phyloP scores from a whole-genome alignment of 192 early-diverging fungal species.

The Mortierella claussenii region DNA sequence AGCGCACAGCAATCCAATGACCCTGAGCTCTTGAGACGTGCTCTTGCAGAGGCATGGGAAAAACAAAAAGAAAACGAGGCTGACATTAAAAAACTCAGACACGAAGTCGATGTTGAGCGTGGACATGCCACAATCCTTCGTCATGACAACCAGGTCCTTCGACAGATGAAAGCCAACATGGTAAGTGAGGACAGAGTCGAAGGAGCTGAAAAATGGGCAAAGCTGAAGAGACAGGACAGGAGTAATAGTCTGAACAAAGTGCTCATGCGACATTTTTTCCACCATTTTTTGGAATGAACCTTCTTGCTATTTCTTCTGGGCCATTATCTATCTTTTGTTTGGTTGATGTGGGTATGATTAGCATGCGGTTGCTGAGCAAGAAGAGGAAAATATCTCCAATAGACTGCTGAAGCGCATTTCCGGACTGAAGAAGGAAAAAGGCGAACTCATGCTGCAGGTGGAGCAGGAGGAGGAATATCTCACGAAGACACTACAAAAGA shows the following conservation, averaged over 20 bases:
- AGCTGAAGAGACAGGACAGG: no score
- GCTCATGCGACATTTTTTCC: no score
- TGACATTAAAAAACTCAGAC: constrained; percentile 68
- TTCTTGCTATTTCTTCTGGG: no score
- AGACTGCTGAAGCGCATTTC: constrained; percentile 77
- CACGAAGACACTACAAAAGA: constrained; percentile 82
- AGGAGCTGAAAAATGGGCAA: no score
- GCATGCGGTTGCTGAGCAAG: constrained; percentile 68
- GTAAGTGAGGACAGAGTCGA: no score
- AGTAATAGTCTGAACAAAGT: no score
- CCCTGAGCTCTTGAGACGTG: constrained; percentile 27
- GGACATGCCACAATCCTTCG: constrained; percentile 70
- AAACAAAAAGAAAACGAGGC: constrained; percentile 54
- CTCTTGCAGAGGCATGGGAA: constrained; percentile 37
- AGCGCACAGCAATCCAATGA: constrained; percentile 17
- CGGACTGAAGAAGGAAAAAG: constrained; percentile 82
- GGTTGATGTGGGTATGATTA: constrained; percentile 28
- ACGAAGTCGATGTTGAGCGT: constrained; percentile 73
- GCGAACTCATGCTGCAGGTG: constrained; percentile 76
- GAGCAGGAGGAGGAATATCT: constrained; percentile 87
- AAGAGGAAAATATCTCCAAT: constrained; percentile 84
- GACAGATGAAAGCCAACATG: constrained; percentile 68
- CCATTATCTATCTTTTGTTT: no score
- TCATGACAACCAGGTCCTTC: constrained; percentile 68
- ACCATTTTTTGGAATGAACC: no score